Base-by-base conservation (phyloP, 129 eudicot genomes). In the Flaveria trinervia region DNA sequence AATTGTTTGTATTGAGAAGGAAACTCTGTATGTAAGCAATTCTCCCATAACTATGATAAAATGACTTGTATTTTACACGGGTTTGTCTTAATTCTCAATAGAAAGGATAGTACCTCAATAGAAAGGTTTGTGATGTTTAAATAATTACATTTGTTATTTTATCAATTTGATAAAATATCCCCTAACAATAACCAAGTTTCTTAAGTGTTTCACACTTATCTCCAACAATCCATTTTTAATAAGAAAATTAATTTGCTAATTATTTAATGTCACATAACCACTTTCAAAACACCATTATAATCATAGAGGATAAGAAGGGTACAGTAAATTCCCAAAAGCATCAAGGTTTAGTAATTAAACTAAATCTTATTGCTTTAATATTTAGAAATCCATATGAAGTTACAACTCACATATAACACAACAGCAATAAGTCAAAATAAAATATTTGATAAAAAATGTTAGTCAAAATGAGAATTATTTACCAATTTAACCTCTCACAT, bases 341-440 rank as follows among this genome's bases (percentile, higher is more conserved):
- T 52, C 59, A 52, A 52, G 23, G 59, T 52, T 52, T 52, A 52
- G 59, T 16, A 17, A 52, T n/a, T 52, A 16, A n/a, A 52, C 59
- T 26, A 26, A 57, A 61, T 61, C 68, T 61, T 26, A 61, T 61
- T 61, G 68, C 68, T 5, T 61, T 61, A 61, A 61, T 14, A 61
- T 1, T 28, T 25, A 9, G 6, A 17, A 61, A 61, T 10, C 43
- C 68, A 61, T 25, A 13, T 61, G 66, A 36, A 41, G 62, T 20
- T 72, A 14, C 80, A 48, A 69, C 71, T 73, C 28, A 59, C 15
- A 79, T 71, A 81, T 73, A 65, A 77, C 86, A 84, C 90, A 85
- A 79, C 74, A 79, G 73, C 79, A 84, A 81, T 76, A 72, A 56
- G 74, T 70, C 68, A 67, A 71, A 69, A 73, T 62, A n/a, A 80